Conservation (phyloP, 805 yeast genomes). For the Starmerella potacharoeniae region DNA sequence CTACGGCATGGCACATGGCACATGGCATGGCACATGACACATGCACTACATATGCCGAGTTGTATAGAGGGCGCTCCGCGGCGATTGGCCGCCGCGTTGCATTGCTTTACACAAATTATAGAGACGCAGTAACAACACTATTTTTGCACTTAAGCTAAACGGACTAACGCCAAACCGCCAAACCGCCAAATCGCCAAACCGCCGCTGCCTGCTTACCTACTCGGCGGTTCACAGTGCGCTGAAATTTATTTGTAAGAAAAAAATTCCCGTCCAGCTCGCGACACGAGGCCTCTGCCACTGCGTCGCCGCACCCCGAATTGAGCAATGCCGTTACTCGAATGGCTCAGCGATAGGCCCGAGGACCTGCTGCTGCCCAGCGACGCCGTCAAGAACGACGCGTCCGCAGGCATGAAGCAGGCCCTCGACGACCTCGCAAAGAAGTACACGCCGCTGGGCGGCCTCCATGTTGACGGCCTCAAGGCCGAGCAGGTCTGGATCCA, state of each 20-base stretch:
- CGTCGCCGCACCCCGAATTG: neutral
- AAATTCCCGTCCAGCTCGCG: neutral
- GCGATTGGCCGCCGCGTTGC: too few relatives aligned
- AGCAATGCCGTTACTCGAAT: constrained; percentile 12
- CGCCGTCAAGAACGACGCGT: constrained; percentile 17
- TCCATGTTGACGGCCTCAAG: constrained; percentile 75
- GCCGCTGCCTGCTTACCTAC: too few relatives aligned
- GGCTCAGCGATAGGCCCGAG: constrained; percentile 20
- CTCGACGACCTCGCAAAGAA: constrained; percentile 47
- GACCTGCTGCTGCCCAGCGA: constrained; percentile 23
- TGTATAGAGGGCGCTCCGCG: too few relatives aligned
- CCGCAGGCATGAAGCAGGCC: constrained; percentile 33
- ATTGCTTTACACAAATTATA: too few relatives aligned
- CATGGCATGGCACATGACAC: too few relatives aligned
- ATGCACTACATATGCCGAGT: too few relatives aligned
- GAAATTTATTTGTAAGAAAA: constrained; percentile 2
- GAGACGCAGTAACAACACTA: too few relatives aligned
- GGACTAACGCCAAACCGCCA: too few relatives aligned
- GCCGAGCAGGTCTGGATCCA: constrained; percentile 92
- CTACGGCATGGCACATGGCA: too few relatives aligned
- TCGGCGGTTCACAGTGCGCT: too few relatives aligned
- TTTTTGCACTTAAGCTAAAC: too few relatives aligned
- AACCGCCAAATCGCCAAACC: too few relatives aligned
- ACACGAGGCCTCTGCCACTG: neutral
- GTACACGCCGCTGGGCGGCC: constrained; percentile 62